Evolutionary conservation across 495 filamentous ascomycete genomes (phyloP), one percentile per base, ranked within the genome.

Genomic region (Staphylotrichum longicolle): DNA sequence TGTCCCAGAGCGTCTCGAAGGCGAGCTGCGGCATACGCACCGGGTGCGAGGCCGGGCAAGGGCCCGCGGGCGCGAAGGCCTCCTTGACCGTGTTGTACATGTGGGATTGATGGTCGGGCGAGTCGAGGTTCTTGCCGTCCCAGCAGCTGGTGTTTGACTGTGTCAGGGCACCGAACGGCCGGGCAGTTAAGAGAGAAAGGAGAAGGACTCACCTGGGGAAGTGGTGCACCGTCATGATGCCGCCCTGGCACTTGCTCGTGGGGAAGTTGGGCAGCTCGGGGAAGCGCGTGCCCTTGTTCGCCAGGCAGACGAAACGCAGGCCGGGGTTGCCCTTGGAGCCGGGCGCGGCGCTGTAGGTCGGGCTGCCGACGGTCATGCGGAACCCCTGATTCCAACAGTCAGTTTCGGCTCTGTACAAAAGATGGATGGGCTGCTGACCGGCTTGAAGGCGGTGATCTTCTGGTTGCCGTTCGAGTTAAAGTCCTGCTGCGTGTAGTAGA

Each of bases 101-200:
- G 74, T 85, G 83, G 12, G 79, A 77, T 49, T 78, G 75, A 68
- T 85, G 83, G 70, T 85, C 79, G 34, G 78, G 75, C 49, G 78
- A 81, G 69, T 83, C 82, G n/a, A 84, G 73, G 66, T 82, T 83
- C 68, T 80, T 77, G 55, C 82, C 83, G 66, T 85, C 82, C 82
- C 82, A 85, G 71, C 80, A 79, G 60, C 77, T 77, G 44, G 0
- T 33, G 5, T 5, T 14, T n/a, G 10, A 61, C 63, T 57, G 50
- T 54, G 58, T 45, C 5, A 42, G 33, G 7, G 6, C 5, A 6
- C n/a, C 6, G 5, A 48, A 14, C 5, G 14, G 20, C 20, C 20
- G 20, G 45, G 7, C 5, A 30, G 45, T 32, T 7, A 30, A 5
- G 14, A 7, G 20, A 52, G 33, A 9, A 30, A 44, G 57, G 15